Conservation (phyloP, 2,329 filamentous ascomycete genomes). For the Ceratocystis diversiconidia region DNA sequence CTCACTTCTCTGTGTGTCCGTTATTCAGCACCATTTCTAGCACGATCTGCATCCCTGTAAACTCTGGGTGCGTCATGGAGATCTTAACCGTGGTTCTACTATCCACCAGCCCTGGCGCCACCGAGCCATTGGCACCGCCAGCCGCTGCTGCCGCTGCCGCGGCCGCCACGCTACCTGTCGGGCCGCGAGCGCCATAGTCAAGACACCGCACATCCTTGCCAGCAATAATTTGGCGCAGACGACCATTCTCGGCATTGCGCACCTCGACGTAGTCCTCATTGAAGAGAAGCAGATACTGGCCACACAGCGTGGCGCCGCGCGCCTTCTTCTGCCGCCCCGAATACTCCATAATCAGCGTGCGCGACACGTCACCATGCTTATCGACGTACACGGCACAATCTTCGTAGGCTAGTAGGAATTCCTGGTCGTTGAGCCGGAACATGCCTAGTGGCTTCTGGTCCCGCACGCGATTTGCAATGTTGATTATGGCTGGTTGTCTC, state of each 20-base stretch:
- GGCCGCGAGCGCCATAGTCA: conserved; percentile 63
- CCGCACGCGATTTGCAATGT: conserved; percentile 70
- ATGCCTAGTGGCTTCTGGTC: conserved; percentile 82
- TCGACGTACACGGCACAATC: conserved; percentile 97
- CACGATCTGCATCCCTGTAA: conserved; percentile 71
- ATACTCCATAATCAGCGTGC: conserved; percentile 95
- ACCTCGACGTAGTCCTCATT: conserved; percentile 96
- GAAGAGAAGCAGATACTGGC: conserved; percentile 82
- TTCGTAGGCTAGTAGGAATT: conserved; percentile 87
- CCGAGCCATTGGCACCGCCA: conserved; percentile 12
- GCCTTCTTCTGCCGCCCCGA: conserved; percentile 75
- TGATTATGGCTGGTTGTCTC: conserved; percentile 60
- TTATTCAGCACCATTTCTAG: conserved; percentile 88
- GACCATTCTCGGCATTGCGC: conserved; percentile 87
- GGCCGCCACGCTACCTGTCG: conserved; percentile 31
- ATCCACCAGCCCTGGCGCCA: conserved; percentile 17
- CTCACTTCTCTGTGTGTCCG: conserved; percentile 46
- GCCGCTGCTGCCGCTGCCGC: conserved; percentile 3
- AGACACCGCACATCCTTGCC: conserved; percentile 80
- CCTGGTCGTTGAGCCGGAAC: conserved; percentile 85
- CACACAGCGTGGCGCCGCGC: conserved; percentile 73
- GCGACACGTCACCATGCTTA: conserved; percentile 90
- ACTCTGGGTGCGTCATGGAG: conserved; percentile 84
- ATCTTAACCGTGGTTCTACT: conserved; percentile 72
- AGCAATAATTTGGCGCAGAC: conserved; percentile 84